phyloP scores from a whole-genome alignment of 2,329 filamentous ascomycete species.

The Cercospora sesami region DNA sequence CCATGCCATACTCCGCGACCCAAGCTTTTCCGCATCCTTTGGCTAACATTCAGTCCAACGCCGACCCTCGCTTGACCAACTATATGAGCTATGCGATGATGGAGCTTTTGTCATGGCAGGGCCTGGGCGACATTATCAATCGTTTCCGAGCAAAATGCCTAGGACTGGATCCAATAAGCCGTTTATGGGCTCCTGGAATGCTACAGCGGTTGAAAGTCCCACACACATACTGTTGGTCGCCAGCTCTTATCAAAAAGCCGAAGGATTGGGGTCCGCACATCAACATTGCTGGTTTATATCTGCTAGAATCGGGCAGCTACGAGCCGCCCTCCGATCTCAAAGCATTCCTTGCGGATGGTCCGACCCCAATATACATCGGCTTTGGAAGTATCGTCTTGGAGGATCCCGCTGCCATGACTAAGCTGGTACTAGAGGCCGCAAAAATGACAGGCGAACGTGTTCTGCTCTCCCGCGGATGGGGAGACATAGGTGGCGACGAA shows the following conservation, averaged over 20 bases:
- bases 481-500: conserved; percentile 46
- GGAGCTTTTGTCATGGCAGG: conserved; percentile 92
- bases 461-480: conserved; percentile 58
- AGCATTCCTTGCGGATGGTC: conserved; percentile 65
- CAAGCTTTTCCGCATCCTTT: conserved; percentile 82
- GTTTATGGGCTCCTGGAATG: conserved; percentile 80
- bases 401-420: conserved; percentile 69
- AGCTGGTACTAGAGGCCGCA: conserved; percentile 70
- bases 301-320: conserved; percentile 68
- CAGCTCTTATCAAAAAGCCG: conserved; percentile 73
- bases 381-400: conserved; percentile 83
- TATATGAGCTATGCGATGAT: conserved; percentile 81
- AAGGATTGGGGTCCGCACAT: conserved; percentile 73
- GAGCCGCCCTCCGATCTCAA: conserved; percentile 65
- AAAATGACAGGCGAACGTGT: conserved; percentile 52
- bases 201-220: conserved; percentile 74
- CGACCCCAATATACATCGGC: conserved; percentile 76
- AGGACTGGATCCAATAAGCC: conserved; percentile 72
- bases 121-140: conserved; percentile 87
- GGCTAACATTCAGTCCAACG: conserved; percentile 77
- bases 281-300: conserved; percentile 74
- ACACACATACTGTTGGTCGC: conserved; percentile 91
- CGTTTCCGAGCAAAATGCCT: conserved; percentile 74
- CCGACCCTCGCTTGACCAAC: conserved; percentile 74
- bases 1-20: conserved; percentile 89